A percentile compares a stretch with the other conserved stretches of the same genome.
These are phyloP conservation scores for Pseudozyma sp. DNA, from an alignment of 1,284 basidiomycete species.

Conservation along the genomic window DNA sequence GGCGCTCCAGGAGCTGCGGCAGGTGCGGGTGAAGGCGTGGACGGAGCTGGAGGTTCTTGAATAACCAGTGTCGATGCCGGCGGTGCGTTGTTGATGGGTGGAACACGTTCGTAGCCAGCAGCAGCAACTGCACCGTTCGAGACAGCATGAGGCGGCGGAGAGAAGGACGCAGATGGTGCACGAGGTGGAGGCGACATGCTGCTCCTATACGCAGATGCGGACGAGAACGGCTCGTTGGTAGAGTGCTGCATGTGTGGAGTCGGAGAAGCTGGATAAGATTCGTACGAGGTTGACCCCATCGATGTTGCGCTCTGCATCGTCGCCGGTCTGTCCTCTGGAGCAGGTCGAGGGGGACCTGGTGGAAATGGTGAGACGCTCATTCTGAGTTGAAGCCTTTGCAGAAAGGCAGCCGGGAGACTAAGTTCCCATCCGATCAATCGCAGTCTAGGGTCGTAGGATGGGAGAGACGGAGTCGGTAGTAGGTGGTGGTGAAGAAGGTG, in stretches of 20 bases:
- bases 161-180: conserved; percentile 2
- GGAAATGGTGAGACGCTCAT: conserved; percentile 46
- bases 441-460: no score
- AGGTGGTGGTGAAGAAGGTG: no score
- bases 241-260: neutral
- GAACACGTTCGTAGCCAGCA: conserved; percentile 18
- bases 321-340: neutral
- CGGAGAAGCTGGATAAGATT: neutral
- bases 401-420: neutral
- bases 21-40: conserved; percentile 8
- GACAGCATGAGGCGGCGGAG: neutral
- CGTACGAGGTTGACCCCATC: conserved; percentile 1
- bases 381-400: neutral
- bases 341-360: conserved; percentile 4
- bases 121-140: conserved; percentile 8
- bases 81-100: conserved; percentile 13
- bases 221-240: conserved; percentile 27
- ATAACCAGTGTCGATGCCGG: conserved; percentile 29
- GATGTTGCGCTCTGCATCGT: neutral
- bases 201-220: conserved; percentile 33
- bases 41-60: conserved; percentile 13
- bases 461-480: no score
- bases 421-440: conserved; percentile 9
- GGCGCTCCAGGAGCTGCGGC: neutral
- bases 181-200: conserved; percentile 21